Evolutionary conservation across 2,329 filamentous ascomycete genomes (phyloP), one percentile per base, ranked within the genome.

Genomic region (Paecilomyces dactylethromorphus): DNA sequence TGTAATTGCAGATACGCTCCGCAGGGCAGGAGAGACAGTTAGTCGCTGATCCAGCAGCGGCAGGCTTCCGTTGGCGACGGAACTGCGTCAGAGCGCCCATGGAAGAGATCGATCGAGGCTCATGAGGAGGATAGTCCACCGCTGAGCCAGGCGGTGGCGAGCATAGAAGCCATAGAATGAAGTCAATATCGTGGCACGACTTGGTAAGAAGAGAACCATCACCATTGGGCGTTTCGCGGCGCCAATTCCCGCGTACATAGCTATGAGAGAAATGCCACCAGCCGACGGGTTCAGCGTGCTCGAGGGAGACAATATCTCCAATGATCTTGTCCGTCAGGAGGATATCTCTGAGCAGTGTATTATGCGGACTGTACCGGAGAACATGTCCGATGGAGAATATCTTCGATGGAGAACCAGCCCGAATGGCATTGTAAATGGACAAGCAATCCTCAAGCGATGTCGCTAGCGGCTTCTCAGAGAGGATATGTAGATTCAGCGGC

Each of bases 231-330:
- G 85, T 87, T 64, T 91, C 86, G 62, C 90, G 90, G 5, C 93
- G 85, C 94, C 94, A 97, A 75, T 97, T 97, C 15, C 94, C 94
- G 53, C 85, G 84, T 35, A 97, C 93, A 66, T 93, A 96, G 50
- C 87, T 91, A 72, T 96, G 92, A 0, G 89, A 82, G 71, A 95
- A 97, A 72, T 97, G 94, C 91, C 92, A 97, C 87, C 89, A 96
- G 0, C 94, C 94, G 0, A 99, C 88, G 0, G 94, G 94, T 73
- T 97, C 94, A 0, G 91, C 94, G 74, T 97, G 94, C 63, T 95
- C 90, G 45, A 96, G 82, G 45, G 89, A 93, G 56, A 95, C 79
- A 31, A 97, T 80, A 57, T 97, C 89, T 6, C 94, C 94, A 68
- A 99, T 88, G 12, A 87, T 84, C 12, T 82, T 82, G 56, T 95